Evolutionary conservation across 306 rosid genomes (phyloP).

Genomic region (Prunus persica): Prunus_persica_NCBIv2 NC_034011.1:11883001-11883500

Average conservation of each 20-base stretch:
- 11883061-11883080: constrained; percentile 48
- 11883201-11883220: constrained; percentile 53
- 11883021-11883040: constrained; percentile 59
- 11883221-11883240: constrained; percentile 91
- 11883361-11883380: constrained; percentile 35
- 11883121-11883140: constrained; percentile 61
- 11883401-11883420: constrained; percentile 70
- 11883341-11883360: constrained; percentile 79
- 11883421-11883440: constrained; percentile 58
- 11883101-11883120: constrained; percentile 65
- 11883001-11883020: constrained; percentile 48
- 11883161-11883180: constrained; percentile 58
- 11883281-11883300: constrained; percentile 54
- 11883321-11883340: constrained; percentile 62
- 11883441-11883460: constrained; percentile 77
- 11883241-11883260: constrained; percentile 41
- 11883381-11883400: constrained; percentile 61
- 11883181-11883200: constrained; percentile 53
- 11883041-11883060: constrained; percentile 61
- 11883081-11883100: constrained; percentile 65
- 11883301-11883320: constrained; percentile 55
- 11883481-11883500: constrained; percentile 55
- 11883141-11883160: constrained; percentile 85
- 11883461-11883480: constrained; percentile 62
- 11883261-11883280: constrained; percentile 49